These are phyloP conservation scores for Chaetomiaceae sp. DNA, from an alignment of 2,329 filamentous ascomycete species.

Conservation along the genomic window DNA sequence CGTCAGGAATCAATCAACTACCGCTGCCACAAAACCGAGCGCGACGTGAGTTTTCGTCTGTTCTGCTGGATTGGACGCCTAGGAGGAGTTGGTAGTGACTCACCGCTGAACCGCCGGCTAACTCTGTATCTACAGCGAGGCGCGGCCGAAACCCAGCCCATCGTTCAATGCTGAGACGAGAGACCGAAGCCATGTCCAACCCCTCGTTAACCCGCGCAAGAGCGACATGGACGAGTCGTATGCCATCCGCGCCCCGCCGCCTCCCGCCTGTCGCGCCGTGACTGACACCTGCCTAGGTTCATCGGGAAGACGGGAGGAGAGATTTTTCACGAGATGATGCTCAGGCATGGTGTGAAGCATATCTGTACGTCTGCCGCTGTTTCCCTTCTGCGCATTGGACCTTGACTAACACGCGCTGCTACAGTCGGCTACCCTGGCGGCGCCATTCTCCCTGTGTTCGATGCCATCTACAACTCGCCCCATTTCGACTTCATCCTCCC, in stretches of 20 bases:
- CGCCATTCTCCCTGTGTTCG: conserved; percentile 95
- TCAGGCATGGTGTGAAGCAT: conserved; percentile 85
- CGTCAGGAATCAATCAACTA: conserved; percentile 48
- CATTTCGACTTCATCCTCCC: conserved; percentile 96
- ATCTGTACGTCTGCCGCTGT: conserved; percentile 66
- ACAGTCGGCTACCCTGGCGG: conserved; percentile 86
- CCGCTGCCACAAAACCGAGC: conserved; percentile 44
- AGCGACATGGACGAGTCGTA: conserved; percentile 78
- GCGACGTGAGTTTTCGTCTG: conserved; percentile 48
- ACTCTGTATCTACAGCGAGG: conserved; percentile 39
- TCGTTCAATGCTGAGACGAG: conserved; percentile 50
- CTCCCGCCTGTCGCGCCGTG: not conserved
- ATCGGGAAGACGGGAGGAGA: conserved; percentile 93
- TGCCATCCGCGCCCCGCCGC: conserved; percentile 28
- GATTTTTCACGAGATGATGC: conserved; percentile 99
- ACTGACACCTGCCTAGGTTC: conserved; percentile 53
- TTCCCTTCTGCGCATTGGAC: not conserved
- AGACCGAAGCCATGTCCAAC: conserved; percentile 60
- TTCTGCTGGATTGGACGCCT: conserved; percentile 5
- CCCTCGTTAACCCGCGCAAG: conserved; percentile 56
- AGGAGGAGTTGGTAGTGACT: conserved; percentile 21
- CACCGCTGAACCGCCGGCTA: conserved; percentile 24
- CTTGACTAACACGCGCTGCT: conserved; percentile 4
- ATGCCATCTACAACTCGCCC: conserved; percentile 97
- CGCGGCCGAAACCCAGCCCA: conserved; percentile 59